A percentile compares a stretch with the other conserved stretches of the same genome.
phyloP scores from a whole-genome alignment of 192 early-diverging fungal genomes.

The Gigaspora rosea region DNA sequence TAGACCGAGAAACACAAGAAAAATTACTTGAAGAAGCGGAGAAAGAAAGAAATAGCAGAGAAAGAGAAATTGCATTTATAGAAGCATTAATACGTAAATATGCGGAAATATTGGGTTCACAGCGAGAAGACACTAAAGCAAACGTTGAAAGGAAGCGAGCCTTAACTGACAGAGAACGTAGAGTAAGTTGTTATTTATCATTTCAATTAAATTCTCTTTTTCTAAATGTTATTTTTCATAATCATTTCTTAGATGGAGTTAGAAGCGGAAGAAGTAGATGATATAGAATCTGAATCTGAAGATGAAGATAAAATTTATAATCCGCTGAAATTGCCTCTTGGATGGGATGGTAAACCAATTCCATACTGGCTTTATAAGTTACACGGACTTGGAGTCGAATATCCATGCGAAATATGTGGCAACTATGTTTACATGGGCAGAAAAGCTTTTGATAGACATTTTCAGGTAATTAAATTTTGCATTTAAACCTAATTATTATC shows the following conservation, averaged over 20 bases:
- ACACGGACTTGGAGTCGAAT: slow-evolving; percentile 92
- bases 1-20: slow-evolving; percentile 35
- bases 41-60: slow-evolving; percentile 52
- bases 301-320: slow-evolving; percentile 95
- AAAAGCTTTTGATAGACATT: slow-evolving; percentile 95
- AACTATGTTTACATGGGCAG: slow-evolving; percentile 93
- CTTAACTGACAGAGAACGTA: slow-evolving; percentile 82
- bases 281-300: slow-evolving; percentile 64
- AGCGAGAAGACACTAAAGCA: slow-evolving; percentile 77
- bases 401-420: slow-evolving; percentile 96
- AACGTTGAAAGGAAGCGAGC: slow-evolving; percentile 92
- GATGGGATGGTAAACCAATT: slow-evolving; percentile 99
- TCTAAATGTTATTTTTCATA: not conserved
- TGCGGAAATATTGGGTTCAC: slow-evolving; percentile 53
- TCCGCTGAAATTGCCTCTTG: slow-evolving; percentile 91
- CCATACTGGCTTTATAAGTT: slow-evolving; percentile 99
- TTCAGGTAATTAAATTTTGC: slow-evolving; percentile 50
- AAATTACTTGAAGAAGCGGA: slow-evolving; percentile 33
- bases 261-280: slow-evolving; percentile 70
- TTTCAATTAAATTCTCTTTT: not conserved
- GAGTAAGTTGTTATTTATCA: slow-evolving; percentile 44
- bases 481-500: not conserved
- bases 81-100: slow-evolving; percentile 67
- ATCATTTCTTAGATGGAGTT: slow-evolving; percentile 54
- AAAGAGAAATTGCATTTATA: slow-evolving; percentile 61